phyloP scores from a whole-genome alignment of 1,139 yeast species.

The Pichia sp. region DNA sequence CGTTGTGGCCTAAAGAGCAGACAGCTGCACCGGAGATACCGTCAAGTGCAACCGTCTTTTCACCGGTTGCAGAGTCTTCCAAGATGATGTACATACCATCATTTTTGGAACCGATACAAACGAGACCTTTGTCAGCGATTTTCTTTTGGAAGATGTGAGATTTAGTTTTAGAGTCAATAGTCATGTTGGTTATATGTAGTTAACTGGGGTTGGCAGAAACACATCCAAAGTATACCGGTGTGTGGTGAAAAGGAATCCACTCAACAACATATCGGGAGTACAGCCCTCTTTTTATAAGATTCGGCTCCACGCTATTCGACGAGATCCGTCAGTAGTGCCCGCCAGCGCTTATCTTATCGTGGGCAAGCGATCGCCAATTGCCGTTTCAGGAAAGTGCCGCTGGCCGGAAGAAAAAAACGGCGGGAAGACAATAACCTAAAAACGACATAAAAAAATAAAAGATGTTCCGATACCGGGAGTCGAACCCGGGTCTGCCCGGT shows the following conservation, averaged over 20 bases:
- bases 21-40: constrained; percentile 60
- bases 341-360: too few relatives aligned
- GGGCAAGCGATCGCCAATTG: constrained; percentile 2
- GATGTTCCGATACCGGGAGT: constrained; percentile 60
- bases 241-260: too few relatives aligned
- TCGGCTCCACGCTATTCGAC: too few relatives aligned
- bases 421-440: neutral
- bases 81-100: constrained; percentile 39
- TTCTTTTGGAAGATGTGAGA: constrained; percentile 20
- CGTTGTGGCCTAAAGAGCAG: constrained; percentile 44
- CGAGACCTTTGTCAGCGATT: constrained; percentile 16
- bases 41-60: constrained; percentile 36
- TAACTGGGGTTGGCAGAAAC: too few relatives aligned
- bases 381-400: constrained; percentile 1
- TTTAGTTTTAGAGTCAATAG: constrained; percentile 13
- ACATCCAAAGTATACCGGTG: too few relatives aligned
- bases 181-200: constrained; percentile 9
- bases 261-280: too few relatives aligned
- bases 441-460: neutral
- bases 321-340: too few relatives aligned
- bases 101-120: constrained; percentile 35
- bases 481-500: constrained; percentile 59
- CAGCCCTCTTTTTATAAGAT: neutral
- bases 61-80: constrained; percentile 40
- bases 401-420: too few relatives aligned